A percentile compares a stretch with the other conserved stretches of the same genome.
phyloP scores from a whole-genome alignment of 257 asterid genomes.

The Eucommia ulmoides region DNA sequence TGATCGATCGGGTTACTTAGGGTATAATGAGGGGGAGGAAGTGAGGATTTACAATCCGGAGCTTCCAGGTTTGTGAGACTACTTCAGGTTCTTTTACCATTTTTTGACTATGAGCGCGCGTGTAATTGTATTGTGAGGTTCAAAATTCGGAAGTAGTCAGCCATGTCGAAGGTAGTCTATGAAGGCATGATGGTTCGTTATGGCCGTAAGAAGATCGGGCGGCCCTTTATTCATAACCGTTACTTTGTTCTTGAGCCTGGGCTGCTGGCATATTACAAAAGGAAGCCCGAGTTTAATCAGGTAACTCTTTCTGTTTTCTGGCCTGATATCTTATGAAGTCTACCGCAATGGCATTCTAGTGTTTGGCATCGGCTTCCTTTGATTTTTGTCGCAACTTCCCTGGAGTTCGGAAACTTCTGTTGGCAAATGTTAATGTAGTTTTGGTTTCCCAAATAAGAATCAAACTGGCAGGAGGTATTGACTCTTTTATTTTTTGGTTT shows the following conservation, averaged over 20 bases:
- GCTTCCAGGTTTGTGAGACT: slow-evolving; percentile 20
- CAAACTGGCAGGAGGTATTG: no score
- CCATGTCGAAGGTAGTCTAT: slow-evolving; percentile 70
- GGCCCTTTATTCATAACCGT: slow-evolving; percentile 80
- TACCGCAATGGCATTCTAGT: no score
- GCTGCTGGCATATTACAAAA: slow-evolving; percentile 76
- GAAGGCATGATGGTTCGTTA: slow-evolving; percentile 99
- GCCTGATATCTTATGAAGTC: no score
- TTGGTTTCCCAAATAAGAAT: no score
- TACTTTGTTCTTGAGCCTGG: slow-evolving; percentile 76
- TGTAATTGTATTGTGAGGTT: not conserved
- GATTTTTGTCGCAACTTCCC: no score
- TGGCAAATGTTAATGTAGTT: no score
- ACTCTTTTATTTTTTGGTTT: slow-evolving; percentile 5
- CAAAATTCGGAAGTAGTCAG: not conserved
- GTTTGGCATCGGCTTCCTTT: no score
- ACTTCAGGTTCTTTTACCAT: not conserved
- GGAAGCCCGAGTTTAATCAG: slow-evolving; percentile 71
- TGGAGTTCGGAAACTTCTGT: no score
- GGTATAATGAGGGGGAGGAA: slow-evolving; percentile 16
- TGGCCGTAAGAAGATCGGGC: slow-evolving; percentile 82
- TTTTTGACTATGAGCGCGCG: not conserved
- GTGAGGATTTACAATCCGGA: slow-evolving; percentile 21
- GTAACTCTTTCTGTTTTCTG: slow-evolving; percentile 19
- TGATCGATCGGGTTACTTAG: slow-evolving; percentile 25